These are phyloP conservation scores for Fomitopsis pinicola DNA, from an alignment of 1,284 basidiomycete species.

Conservation along the genomic window DNA sequence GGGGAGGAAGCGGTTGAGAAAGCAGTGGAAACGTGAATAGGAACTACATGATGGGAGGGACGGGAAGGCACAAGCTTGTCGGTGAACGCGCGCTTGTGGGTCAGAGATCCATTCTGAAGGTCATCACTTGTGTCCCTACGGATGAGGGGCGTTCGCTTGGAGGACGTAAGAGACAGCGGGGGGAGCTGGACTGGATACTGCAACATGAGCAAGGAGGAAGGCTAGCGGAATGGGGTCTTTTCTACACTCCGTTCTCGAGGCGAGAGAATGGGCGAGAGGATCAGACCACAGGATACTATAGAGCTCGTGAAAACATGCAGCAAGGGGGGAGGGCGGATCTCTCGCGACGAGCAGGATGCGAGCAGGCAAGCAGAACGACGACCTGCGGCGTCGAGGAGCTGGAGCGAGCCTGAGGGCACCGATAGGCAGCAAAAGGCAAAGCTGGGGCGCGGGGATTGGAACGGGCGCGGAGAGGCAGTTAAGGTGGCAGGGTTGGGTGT, in stretches of 20 bases:
- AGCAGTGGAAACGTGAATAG: constrained; percentile 26
- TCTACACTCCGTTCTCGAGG: constrained; percentile 20
- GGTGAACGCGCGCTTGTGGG: constrained; percentile 22
- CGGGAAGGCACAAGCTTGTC: constrained; percentile 26
- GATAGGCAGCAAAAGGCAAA: constrained; percentile 27
- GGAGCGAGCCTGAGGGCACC: constrained; percentile 16
- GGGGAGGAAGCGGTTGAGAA: constrained; percentile 23
- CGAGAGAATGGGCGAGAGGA: constrained; percentile 21
- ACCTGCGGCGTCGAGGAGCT: constrained; percentile 19
- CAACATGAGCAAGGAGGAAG: constrained; percentile 48
- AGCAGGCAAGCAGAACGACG: constrained; percentile 9
- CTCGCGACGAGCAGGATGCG: constrained; percentile 16
- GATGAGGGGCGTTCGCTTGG: constrained; percentile 25
- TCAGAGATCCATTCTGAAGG: constrained; percentile 21
- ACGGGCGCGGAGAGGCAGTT: constrained; percentile 15
- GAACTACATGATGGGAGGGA: constrained; percentile 21
- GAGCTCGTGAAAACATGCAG: constrained; percentile 25
- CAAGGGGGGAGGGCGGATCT: constrained; percentile 15
- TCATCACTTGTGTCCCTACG: constrained; percentile 26
- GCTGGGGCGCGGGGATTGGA: constrained; percentile 21
- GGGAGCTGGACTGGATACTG: constrained; percentile 60
- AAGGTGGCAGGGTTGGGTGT: constrained; percentile 1
- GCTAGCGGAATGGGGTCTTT: constrained; percentile 14
- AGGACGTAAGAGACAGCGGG: constrained; percentile 39
- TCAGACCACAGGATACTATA: constrained; percentile 14